These are phyloP conservation scores for Haplographium delicatum DNA, from an alignment of 495 filamentous ascomycete species.

Conservation along the genomic window DNA sequence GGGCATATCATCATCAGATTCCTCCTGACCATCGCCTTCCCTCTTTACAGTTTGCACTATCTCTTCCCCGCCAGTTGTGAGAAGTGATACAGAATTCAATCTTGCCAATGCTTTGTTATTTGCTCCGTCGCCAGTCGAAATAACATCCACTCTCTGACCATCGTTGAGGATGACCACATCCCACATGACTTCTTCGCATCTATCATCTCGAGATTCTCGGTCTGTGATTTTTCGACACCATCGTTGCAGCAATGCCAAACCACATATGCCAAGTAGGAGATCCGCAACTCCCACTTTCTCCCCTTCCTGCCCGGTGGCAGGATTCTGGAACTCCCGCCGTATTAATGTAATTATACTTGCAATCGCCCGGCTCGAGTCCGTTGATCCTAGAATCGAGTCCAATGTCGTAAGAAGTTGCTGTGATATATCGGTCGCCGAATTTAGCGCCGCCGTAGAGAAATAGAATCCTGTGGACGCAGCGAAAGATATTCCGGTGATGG, in stretches of 20 bases:
- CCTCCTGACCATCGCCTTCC: slow-evolving; percentile 25
- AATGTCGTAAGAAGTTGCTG: slow-evolving; percentile 61
- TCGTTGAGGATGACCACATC: slow-evolving; percentile 72
- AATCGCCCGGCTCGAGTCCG: slow-evolving; percentile 75
- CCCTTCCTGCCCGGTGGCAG: slow-evolving; percentile 50
- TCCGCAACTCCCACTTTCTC: slow-evolving; percentile 62
- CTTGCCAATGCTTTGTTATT: slow-evolving; percentile 14
- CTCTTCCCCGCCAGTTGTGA: slow-evolving; percentile 37
- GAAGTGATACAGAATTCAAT: slow-evolving; percentile 16
- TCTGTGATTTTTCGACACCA: slow-evolving; percentile 59
- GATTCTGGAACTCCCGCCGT: slow-evolving; percentile 63
- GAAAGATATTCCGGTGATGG: slow-evolving; percentile 60
- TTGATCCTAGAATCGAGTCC: slow-evolving; percentile 71
- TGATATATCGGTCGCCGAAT: slow-evolving; percentile 55
- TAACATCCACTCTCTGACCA: slow-evolving; percentile 55
- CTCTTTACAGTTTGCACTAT: slow-evolving; percentile 46
- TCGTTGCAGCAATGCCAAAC: slow-evolving; percentile 66
- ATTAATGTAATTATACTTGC: slow-evolving; percentile 72
- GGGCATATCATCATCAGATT: slow-evolving; percentile 35
- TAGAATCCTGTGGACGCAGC: slow-evolving; percentile 67
- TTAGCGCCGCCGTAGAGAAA: slow-evolving; percentile 57
- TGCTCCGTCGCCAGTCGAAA: slow-evolving; percentile 38
- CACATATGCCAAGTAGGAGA: slow-evolving; percentile 60
- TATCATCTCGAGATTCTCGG: slow-evolving; percentile 43
- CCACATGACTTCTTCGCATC: slow-evolving; percentile 64